These are phyloP conservation scores for Paramecium biaurelia DNA, from an alignment of 73 alveolate genomes.

Conservation along the genomic window DNA sequence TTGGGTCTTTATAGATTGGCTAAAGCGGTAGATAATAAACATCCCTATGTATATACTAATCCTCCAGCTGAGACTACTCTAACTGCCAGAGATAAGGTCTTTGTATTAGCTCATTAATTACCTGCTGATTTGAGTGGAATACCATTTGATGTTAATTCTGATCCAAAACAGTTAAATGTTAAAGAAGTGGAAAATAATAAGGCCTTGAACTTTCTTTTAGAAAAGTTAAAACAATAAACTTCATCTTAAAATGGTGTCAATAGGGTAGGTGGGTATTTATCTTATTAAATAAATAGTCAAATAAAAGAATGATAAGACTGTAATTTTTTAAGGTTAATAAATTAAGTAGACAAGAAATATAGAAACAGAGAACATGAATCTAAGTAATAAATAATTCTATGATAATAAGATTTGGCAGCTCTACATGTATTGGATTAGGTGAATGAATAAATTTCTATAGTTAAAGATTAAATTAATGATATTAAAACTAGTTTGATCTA, in stretches of 20 bases:
- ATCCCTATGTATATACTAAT: constrained; percentile 95
- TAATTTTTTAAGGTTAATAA: constrained; percentile 32
- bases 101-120: constrained; percentile 53
- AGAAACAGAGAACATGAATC: constrained; percentile 48
- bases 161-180: neutral
- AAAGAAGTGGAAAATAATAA: neutral
- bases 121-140: constrained; percentile 42
- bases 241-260: constrained; percentile 56
- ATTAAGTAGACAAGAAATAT: constrained; percentile 1
- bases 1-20: constrained; percentile 91
- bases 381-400: neutral
- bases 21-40: constrained; percentile 93
- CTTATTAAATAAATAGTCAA: neutral
- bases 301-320: constrained; percentile 28
- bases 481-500: neutral
- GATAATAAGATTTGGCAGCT: constrained; percentile 37
- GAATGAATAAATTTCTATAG: constrained; percentile 27
- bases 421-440: constrained; percentile 43
- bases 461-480: constrained; percentile 28
- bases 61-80: constrained; percentile 71
- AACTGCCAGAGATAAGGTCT: constrained; percentile 60
- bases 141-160: neutral
- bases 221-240: neutral
- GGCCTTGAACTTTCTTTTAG: neutral
- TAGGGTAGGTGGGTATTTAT: neutral